Percentiles rank a stretch among this genome's conserved stretches.
phyloP scores from a whole-genome alignment of 2,329 filamentous ascomycete species.

The Monascus ruber region DNA sequence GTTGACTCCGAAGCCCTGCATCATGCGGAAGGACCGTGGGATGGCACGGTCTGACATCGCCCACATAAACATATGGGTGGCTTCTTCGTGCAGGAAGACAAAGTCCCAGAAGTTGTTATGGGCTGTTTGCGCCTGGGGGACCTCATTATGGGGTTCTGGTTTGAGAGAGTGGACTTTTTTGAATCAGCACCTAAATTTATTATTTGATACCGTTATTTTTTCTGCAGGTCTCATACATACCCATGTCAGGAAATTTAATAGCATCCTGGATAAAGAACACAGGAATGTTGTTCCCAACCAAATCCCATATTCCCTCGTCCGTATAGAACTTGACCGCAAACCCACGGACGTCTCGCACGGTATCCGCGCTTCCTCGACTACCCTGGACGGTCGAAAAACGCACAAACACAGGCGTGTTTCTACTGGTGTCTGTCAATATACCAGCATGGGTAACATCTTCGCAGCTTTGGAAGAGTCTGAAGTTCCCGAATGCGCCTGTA shows the following conservation, averaged over 20 bases:
- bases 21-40: slow-evolving; percentile 67
- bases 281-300: slow-evolving; percentile 63
- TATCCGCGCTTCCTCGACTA: slow-evolving; percentile 61
- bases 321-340: slow-evolving; percentile 69
- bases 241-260: slow-evolving; percentile 61
- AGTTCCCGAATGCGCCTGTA: slow-evolving; percentile 50
- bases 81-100: slow-evolving; percentile 54
- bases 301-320: slow-evolving; percentile 62
- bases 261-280: slow-evolving; percentile 69
- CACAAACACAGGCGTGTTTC: slow-evolving; percentile 48
- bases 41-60: slow-evolving; percentile 64
- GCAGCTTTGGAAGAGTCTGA: slow-evolving; percentile 51
- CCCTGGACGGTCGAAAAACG: slow-evolving; percentile 67
- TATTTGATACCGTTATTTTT: no score
- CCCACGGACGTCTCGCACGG: slow-evolving; percentile 64
- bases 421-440: slow-evolving; percentile 53
- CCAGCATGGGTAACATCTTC: slow-evolving; percentile 49
- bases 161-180: slow-evolving; percentile 44
- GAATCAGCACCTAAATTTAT: background rate
- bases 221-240: slow-evolving; percentile 5
- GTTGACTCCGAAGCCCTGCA: slow-evolving; percentile 79
- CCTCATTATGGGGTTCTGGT: slow-evolving; percentile 58
- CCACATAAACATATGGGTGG: slow-evolving; percentile 73
- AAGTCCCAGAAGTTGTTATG: slow-evolving; percentile 76
- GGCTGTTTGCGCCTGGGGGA: slow-evolving; percentile 58